A percentile compares a stretch with the other conserved stretches of the same genome.
Conservation (phyloP, 2,329 filamentous ascomycete genomes). For the Fusarium humuli region DNA sequence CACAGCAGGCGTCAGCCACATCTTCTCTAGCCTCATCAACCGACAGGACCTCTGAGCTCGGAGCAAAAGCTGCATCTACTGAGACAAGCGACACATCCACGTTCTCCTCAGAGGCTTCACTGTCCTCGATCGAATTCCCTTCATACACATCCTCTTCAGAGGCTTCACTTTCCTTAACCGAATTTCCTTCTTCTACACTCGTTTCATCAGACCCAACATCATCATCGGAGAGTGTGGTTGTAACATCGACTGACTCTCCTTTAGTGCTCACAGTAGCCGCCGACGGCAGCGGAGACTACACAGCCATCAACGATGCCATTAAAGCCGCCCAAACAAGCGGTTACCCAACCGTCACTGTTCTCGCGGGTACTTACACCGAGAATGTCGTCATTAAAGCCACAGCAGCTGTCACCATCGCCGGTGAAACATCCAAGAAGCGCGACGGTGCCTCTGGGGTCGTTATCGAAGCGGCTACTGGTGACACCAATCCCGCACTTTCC, state of each 20-base stretch:
- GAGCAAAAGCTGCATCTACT: neutral
- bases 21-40: neutral
- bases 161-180: slow-evolving; percentile 6
- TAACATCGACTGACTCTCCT: slow-evolving; percentile 36
- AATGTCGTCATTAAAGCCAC: slow-evolving; percentile 55
- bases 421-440: slow-evolving; percentile 50
- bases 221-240: slow-evolving; percentile 17
- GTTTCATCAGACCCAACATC: slow-evolving; percentile 16
- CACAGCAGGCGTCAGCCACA: neutral
- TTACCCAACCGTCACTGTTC: slow-evolving; percentile 57
- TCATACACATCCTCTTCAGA: neutral
- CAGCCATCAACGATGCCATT: slow-evolving; percentile 58
- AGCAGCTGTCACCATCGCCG: slow-evolving; percentile 56
- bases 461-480: slow-evolving; percentile 1
- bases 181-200: slow-evolving; percentile 18
- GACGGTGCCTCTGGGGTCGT: slow-evolving; percentile 25
- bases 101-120: neutral
- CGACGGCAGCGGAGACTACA: slow-evolving; percentile 58
- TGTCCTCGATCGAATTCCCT: neutral
- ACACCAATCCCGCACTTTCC: slow-evolving; percentile 5
- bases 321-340: slow-evolving; percentile 54
- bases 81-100: neutral
- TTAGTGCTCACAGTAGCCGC: slow-evolving; percentile 57
- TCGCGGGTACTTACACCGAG: slow-evolving; percentile 59
- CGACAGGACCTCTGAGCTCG: neutral